Evolutionary conservation across 2,329 filamentous ascomycete species (phyloP), one percentile per base, ranked within the genome.

Genomic region (Aspergillus fijiensis): DNA sequence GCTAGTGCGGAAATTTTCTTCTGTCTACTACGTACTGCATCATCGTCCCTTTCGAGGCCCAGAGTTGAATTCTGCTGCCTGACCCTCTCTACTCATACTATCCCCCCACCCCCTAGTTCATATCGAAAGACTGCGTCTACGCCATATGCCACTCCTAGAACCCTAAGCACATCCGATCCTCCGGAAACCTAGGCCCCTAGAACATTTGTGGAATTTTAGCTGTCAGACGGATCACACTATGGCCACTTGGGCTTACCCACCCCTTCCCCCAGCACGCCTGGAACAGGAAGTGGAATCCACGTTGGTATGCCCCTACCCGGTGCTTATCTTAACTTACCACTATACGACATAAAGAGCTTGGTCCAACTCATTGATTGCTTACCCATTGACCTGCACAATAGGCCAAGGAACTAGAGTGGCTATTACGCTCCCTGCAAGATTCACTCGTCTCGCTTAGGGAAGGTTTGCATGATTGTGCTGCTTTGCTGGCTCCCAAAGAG

Each of bases 381-480:
- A 62, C 11, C 31, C 48, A 11, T 48, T 23, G n/a, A 31, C 14
- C 27, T 21, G 19, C 56, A 50, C 61, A 52, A 29, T 73, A 84
- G 82, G 77, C 79, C 56, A 79, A 77, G 62, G 87, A 89, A 76
- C 80, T 89, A 39, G 79, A 84, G 76, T 89, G 87, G 87, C 81
- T 89, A 31, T 79, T 89, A 21, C 74, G 77, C 19, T 82, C 85
- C 47, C 77, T 89, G 51, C 84, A 86, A 69, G 83, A 85, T 55
- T 87, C 85, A 27, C 78, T 89, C 54, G 79, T 79, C 56, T 83
- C 85, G 16, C 76, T 89, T 62, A 87, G 87, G 69, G 82, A 84
- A 64, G 91, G 92, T 60, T 85, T 98, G 3, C 88, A 95, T 73
- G 92, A 97, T 77, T 97, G 93, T 78, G 91, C 92, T 67, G 87